A percentile compares a stretch with the other conserved stretches of the same genome.
Conservation (phyloP, 148 eudicot genomes). For the Spergularia marina region DNA sequence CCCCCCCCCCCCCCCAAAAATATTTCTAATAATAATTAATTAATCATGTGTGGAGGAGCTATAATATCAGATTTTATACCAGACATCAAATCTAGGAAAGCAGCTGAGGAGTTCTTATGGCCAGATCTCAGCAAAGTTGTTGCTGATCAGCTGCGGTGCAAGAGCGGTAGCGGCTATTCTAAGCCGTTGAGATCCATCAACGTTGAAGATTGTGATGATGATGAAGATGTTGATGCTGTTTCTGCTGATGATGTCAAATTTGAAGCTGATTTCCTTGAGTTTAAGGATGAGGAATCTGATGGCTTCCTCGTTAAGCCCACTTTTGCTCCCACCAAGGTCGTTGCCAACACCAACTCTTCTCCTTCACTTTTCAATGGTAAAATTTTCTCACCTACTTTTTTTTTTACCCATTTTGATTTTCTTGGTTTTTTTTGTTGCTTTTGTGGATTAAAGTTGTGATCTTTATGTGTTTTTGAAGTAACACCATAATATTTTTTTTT, state of each 20-base stretch:
- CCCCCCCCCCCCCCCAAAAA: too few species aligned
- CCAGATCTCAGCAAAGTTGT: constrained; percentile 22
- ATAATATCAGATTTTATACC: constrained; percentile 57
- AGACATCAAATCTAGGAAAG: constrained; percentile 37
- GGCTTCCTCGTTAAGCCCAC: constrained; percentile 32
- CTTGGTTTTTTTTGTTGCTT: not conserved
- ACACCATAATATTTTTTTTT: too few species aligned
- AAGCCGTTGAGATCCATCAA: constrained; percentile 54
- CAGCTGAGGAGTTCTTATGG: constrained; percentile 57
- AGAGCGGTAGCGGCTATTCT: constrained; percentile 31
- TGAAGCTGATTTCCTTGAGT: constrained; percentile 78
- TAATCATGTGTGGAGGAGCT: constrained; percentile 88
- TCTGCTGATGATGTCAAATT: constrained; percentile 39
- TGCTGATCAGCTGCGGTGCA: constrained; percentile 18
- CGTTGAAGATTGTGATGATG: constrained; percentile 37
- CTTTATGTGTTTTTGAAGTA: constrained; percentile 3
- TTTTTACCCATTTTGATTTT: not conserved
- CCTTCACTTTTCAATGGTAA: constrained; percentile 28
- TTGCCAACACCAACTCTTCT: constrained; percentile 23
- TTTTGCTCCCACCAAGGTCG: constrained; percentile 27
- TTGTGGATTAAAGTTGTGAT: not conserved
- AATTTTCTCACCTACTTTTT: not conserved
- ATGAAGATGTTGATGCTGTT: constrained; percentile 4
- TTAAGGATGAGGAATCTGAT: constrained; percentile 40
- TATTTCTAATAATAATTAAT: not conserved